Evolutionary conservation across 2,329 filamentous ascomycete genomes (phyloP).

Genomic region (Pseudogymnoascus sp.): DNA sequence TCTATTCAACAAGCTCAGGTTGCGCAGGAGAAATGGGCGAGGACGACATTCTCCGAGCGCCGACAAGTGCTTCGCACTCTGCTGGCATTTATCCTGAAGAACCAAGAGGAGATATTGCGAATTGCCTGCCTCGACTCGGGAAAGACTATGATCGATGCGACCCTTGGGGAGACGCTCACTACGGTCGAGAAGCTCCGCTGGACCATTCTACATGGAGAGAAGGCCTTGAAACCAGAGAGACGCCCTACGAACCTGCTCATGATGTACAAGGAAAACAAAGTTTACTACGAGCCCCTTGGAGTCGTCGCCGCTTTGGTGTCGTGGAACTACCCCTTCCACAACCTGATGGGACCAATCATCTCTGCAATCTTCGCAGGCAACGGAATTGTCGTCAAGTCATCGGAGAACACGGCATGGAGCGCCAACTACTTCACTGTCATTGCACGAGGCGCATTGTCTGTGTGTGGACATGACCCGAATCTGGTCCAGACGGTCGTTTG

Average conservation of each 20-base stretch:
- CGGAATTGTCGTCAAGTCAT: conserved; percentile 85
- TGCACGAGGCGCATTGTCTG: conserved; percentile 67
- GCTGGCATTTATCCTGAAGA: conserved; percentile 74
- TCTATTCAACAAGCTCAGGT: conserved; percentile 63
- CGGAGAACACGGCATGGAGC: conserved; percentile 93
- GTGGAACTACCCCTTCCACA: conserved; percentile 98
- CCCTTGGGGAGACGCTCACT: conserved; percentile 88
- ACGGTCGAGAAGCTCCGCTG: conserved; percentile 91
- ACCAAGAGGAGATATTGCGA: conserved; percentile 79
- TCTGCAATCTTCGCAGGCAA: conserved; percentile 88
- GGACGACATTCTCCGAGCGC: conserved; percentile 69
- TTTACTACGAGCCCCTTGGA: conserved; percentile 84
- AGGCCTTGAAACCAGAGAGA: conserved; percentile 60
- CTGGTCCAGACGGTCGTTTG: conserved; percentile 81
- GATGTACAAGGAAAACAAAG: conserved; percentile 89
- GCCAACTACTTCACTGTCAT: conserved; percentile 74
- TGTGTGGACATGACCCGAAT: conserved; percentile 73
- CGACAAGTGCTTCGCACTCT: conserved; percentile 73
- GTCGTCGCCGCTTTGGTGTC: conserved; percentile 88
- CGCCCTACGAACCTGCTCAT: conserved; percentile 87
- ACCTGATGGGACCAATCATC: conserved; percentile 84
- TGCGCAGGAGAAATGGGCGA: conserved; percentile 71
- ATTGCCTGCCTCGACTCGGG: conserved; percentile 87
- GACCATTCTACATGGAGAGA: conserved; percentile 87
- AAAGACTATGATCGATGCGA: conserved; percentile 92